These are phyloP conservation scores for Cercospora beticola DNA, from an alignment of 2,329 filamentous ascomycete species.

Conservation along the genomic window DNA sequence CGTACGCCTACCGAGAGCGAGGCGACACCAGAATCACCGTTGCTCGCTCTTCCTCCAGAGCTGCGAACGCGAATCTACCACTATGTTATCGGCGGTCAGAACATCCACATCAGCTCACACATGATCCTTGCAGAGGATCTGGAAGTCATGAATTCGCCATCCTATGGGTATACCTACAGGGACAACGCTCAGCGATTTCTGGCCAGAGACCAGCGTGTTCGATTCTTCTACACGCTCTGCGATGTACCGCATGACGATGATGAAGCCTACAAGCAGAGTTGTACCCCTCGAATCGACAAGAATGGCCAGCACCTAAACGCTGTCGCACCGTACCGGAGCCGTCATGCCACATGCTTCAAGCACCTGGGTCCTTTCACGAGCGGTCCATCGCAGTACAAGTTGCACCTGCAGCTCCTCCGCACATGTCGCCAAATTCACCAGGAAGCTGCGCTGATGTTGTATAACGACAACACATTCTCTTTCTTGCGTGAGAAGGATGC, in stretches of 20 bases:
- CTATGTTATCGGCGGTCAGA: neutral
- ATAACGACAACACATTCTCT: neutral
- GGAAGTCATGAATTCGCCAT: no score
- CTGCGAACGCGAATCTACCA: neutral
- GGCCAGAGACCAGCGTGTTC: neutral
- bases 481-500: neutral
- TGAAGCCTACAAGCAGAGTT: neutral
- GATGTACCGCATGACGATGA: neutral
- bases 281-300: neutral
- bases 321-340: neutral
- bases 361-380: neutral
- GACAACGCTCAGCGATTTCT: no score
- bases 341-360: neutral
- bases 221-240: neutral
- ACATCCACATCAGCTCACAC: neutral
- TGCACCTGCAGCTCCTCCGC: neutral
- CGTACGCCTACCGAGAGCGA: neutral
- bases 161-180: no score
- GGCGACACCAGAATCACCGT: neutral
- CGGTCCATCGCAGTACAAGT: no score
- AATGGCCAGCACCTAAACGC: neutral
- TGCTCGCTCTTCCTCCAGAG: neutral
- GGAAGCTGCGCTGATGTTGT: neutral
- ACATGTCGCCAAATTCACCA: conserved; percentile 1
- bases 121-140: neutral